Evolutionary conservation across 2,329 filamentous ascomycete genomes (phyloP).

Genomic region (Clonostachys sp.): DNA sequence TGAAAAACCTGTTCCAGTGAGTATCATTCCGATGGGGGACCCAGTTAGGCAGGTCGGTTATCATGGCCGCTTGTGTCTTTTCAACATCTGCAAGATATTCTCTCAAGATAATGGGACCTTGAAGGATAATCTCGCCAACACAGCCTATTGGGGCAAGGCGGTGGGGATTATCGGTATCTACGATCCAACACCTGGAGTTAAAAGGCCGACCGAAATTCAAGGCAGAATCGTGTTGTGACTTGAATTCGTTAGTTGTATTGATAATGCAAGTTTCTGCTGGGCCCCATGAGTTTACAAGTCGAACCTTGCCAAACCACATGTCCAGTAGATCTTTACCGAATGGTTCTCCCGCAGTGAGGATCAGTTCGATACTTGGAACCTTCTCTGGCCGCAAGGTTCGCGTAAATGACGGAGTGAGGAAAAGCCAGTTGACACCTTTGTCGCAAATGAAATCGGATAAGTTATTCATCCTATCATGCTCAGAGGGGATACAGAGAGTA

Average conservation of each 20-base stretch:
- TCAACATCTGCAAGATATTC: slow-evolving; percentile 37
- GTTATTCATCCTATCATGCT: slow-evolving; percentile 3
- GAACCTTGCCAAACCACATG: slow-evolving; percentile 3
- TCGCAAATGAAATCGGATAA: slow-evolving; percentile 4
- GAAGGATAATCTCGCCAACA: slow-evolving; percentile 7
- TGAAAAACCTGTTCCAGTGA: neutral
- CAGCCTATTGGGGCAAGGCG: slow-evolving; percentile 4
- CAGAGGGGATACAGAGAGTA: slow-evolving; percentile 8
- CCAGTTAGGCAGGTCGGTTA: neutral
- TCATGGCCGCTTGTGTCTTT: slow-evolving; percentile 14
- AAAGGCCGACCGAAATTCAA: slow-evolving; percentile 3
- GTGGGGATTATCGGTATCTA: slow-evolving; percentile 3
- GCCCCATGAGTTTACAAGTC: slow-evolving; percentile 4
- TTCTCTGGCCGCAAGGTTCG: slow-evolving; percentile 1
- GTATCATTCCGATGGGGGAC: neutral
- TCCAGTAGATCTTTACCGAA: slow-evolving; percentile 4
- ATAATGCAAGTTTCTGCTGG: slow-evolving; percentile 5
- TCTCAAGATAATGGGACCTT: slow-evolving; percentile 30
- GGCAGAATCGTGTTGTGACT: neutral
- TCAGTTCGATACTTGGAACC: neutral
- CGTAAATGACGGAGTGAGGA: slow-evolving; percentile 2
- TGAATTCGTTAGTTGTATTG: slow-evolving; percentile 3
- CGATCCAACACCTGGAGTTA: slow-evolving; percentile 5
- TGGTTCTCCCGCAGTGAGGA: slow-evolving; percentile 8
- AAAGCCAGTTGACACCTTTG: neutral